Evolutionary conservation across 23 red algal species (phyloP), one percentile per base, ranked within the genome.

Genomic region (Gracilariopsis chorda): DNA sequence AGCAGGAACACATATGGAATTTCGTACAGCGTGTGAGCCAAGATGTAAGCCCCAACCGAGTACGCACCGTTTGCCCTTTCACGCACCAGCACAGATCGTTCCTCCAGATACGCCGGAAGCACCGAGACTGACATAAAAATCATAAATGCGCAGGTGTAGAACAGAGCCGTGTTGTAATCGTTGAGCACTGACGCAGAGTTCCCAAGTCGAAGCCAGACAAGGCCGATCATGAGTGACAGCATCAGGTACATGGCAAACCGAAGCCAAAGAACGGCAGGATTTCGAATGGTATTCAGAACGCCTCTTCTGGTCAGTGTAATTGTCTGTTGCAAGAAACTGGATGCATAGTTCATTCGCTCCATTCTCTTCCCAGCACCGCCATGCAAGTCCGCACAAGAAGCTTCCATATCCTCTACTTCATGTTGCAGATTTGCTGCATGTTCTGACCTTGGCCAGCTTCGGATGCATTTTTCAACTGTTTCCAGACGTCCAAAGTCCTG

Each of bases 11-110:
- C 78, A 23, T 92, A 85, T 9, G 88, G 80, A 34, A 90, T 58
- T 78, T 92, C 92, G 12, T 95, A 90, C 20, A 92, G 20, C 17
- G 77, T 70, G 62, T 98, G 84, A 1, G 92, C 87, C 13, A 81
- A 55, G 55, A 86, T 77, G 51, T 88, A 95, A 0, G 96, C 80
- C 25, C 52, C 47, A 13, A 98, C 82, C 0, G 75, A 81, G 48
- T 98, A 98, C 2, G 75, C 80, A 19, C 92, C 88, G 68, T 98
- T 98, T 3, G 84, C 92, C 11, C 96, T 52, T 52, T 98, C 92
- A 0, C 93, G 92, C 40, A 88, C 65, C 29, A 95, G 68, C 12
- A 98, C 80, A 39, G 88, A 76, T 47, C 83, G 48, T 65, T 98
- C 96, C 35, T 95, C 92, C 51, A 98, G 62, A 46, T 94, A 98